Base-by-base conservation (phyloP, 2,329 filamentous ascomycete genomes). In the Neonectria ditissima region DNA sequence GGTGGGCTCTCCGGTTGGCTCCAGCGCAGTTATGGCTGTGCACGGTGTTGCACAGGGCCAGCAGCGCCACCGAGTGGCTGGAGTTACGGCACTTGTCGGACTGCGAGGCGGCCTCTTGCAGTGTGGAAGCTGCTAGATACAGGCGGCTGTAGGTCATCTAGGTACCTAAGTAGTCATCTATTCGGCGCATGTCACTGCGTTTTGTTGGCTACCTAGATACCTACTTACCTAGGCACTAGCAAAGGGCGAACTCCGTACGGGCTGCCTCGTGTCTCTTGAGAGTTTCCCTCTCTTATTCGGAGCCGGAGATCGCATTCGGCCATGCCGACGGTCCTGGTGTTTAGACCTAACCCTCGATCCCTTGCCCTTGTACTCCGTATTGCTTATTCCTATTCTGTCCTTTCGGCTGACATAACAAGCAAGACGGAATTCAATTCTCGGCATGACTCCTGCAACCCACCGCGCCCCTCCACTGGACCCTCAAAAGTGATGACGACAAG, bases 71-170 rank as follows among this genome's bases (percentile, higher is more conserved):
- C 45, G n/a, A 50, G 65, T 66, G 65, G 67, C 64, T 68, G 54
- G 62, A 50, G 14, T 37, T 55, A 39, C 41, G 24, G n/a, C n/a
- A 30, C 26, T 16, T 11, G 11, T 41, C 26, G 48, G 55, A 52
- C 32, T 16, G 47, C 55, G 53, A 34, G 5, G 32, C 61, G 55
- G 26, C 16, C 26, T n/a, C 39, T 41, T n/a, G n/a, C n/a, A n/a
- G n/a, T n/a, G 61, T 76, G 69, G 74, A 76, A 76, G 66, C 72
- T 75, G 70, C 74, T 75, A 75, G 74, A 75, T 60, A 18, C 26
- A 50, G 55, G 50, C 26, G 22, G 45, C 41, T 54, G 50, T 6
- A 26, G 24, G 24, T 26, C 6, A 26, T 26, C 24, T 6, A 26
- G 24, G 24, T 16, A 30, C 52, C n/a, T n/a, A n/a, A n/a, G n/a